Percentiles rank a stretch among this genome's conserved stretches.
phyloP scores from a whole-genome alignment of 2,329 filamentous ascomycete species.

The Sclerotinia subarctica region DNA sequence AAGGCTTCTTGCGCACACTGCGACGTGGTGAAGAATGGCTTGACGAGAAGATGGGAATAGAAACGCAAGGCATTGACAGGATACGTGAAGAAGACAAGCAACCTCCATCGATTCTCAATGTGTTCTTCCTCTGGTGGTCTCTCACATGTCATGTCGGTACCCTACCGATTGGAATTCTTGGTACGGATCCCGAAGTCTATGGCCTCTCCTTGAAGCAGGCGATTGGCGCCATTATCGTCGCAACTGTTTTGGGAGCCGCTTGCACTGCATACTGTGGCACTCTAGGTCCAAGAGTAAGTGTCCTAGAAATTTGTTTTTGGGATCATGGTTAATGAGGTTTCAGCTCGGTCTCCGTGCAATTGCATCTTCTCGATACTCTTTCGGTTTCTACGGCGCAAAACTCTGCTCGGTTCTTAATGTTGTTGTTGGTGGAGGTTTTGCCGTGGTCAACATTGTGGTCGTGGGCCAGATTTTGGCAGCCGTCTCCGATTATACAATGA shows the following conservation, averaged over 20 bases:
- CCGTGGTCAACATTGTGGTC: conserved; percentile 47
- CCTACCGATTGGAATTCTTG: conserved; percentile 45
- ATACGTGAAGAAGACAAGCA: conserved; percentile 45
- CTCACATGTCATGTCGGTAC: conserved; percentile 44
- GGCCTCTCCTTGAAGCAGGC: conserved; percentile 46
- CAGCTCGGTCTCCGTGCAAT: conserved; percentile 44
- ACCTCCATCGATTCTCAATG: conserved; percentile 43
- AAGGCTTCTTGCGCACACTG: conserved; percentile 32
- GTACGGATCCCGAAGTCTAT: conserved; percentile 43
- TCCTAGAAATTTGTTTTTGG: background rate
- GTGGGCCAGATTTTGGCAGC: conserved; percentile 41
- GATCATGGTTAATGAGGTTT: background rate
- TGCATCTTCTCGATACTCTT: conserved; percentile 45
- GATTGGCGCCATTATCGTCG: conserved; percentile 42
- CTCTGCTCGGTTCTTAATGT: conserved; percentile 47
- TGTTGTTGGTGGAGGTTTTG: conserved; percentile 43
- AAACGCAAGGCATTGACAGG: conserved; percentile 48
- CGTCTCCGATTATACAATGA: conserved; percentile 41
- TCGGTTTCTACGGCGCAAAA: conserved; percentile 51
- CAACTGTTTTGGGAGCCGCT: conserved; percentile 42
- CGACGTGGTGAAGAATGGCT: conserved; percentile 42
- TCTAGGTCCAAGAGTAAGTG: conserved; percentile 42
- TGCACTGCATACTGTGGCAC: conserved; percentile 44
- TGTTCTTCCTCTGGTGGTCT: conserved; percentile 46
- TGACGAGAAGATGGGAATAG: conserved; percentile 46